phyloP scores from a whole-genome alignment of 768 basidiomycete genomes.

The Boletus tylopilopsis region DNA sequence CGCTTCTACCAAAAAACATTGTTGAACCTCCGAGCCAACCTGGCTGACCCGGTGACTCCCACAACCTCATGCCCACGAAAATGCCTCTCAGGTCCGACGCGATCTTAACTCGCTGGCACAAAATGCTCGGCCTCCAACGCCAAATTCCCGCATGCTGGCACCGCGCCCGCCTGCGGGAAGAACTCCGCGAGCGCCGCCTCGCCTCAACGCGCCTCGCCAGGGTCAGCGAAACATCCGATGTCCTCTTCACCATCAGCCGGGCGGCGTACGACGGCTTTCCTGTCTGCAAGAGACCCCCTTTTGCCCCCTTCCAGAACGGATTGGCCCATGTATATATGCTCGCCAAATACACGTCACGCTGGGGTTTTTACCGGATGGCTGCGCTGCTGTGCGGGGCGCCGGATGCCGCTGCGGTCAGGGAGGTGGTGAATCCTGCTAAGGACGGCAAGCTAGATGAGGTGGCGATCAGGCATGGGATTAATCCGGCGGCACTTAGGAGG shows the following conservation, averaged over 20 bases:
- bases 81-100: no score
- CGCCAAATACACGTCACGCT: slow-evolving; percentile 13
- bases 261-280: slow-evolving; percentile 10
- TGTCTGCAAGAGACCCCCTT: slow-evolving; percentile 9
- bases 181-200: slow-evolving; percentile 6
- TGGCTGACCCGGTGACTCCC: no score
- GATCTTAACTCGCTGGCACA: no score
- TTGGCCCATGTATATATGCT: slow-evolving; percentile 10
- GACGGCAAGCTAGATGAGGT: slow-evolving; percentile 12
- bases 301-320: slow-evolving; percentile 7
- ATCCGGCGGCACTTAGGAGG: slow-evolving; percentile 7
- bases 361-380: slow-evolving; percentile 13
- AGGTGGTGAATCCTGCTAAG: slow-evolving; percentile 13
- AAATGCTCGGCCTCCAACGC: no score
- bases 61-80: no score
- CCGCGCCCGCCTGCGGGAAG: background rate
- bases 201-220: slow-evolving; percentile 9
- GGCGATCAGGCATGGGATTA: slow-evolving; percentile 11
- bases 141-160: no score
- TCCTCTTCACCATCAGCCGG: slow-evolving; percentile 14
- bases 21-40: no score
- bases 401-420: slow-evolving; percentile 10
- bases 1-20: no score
- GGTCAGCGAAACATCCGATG: slow-evolving; percentile 11
- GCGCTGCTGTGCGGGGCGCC: slow-evolving; percentile 10